Conservation (phyloP, 176 grass and related monocot species). For the Cenchrus fungigraminus region DNA sequence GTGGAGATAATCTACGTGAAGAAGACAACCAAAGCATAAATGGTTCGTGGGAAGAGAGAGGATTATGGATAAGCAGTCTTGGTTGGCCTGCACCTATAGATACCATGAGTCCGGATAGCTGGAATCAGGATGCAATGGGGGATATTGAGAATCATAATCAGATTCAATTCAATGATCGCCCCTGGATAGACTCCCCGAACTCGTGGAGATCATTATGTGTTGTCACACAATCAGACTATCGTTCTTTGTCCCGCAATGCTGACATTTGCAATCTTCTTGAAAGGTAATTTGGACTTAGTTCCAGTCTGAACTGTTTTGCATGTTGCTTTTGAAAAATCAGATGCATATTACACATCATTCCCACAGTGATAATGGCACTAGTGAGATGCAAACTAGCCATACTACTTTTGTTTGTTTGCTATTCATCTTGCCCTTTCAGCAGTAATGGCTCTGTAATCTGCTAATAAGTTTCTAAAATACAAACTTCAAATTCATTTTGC, state of each 20-base stretch:
- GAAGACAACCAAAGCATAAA: conserved; percentile 69
- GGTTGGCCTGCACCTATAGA: conserved; percentile 75
- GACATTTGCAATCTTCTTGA: conserved; percentile 90
- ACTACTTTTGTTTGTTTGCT: conserved; percentile 13
- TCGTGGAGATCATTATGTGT: conserved; percentile 72
- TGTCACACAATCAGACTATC: conserved; percentile 45
- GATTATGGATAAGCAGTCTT: conserved; percentile 73
- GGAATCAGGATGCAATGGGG: conserved; percentile 56
- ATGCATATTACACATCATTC: conserved; percentile 21
- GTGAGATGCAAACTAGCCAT: conserved; percentile 26
- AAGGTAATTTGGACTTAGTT: conserved; percentile 54
- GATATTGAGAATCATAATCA: conserved; percentile 60
- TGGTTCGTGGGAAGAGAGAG: conserved; percentile 87
- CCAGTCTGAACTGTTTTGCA: conserved; percentile 19
- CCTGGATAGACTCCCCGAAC: conserved; percentile 82
- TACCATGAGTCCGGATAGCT: conserved; percentile 67
- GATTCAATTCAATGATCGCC: conserved; percentile 51
- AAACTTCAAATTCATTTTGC: background rate
- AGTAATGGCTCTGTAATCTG: conserved; percentile 8
- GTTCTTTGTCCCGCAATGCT: conserved; percentile 63
- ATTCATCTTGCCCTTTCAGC: conserved; percentile 21
- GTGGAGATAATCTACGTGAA: conserved; percentile 57
- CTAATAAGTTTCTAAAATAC: background rate
- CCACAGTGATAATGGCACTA: background rate
- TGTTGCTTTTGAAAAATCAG: conserved; percentile 27